Conservation (phyloP, 2,329 filamentous ascomycete genomes). For the Trichophyton mentagrophytes region DNA sequence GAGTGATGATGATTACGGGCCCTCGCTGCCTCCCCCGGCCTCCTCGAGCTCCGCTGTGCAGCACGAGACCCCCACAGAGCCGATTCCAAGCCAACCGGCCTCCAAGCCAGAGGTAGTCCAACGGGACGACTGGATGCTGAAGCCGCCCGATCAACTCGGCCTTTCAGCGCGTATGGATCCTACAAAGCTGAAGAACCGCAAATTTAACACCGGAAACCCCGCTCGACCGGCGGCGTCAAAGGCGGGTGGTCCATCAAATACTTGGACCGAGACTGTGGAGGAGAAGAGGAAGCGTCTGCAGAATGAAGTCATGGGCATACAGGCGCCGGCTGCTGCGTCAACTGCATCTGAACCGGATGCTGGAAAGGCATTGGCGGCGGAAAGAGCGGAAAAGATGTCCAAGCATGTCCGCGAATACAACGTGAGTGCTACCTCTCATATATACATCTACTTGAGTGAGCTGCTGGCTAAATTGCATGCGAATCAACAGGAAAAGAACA, state of each 20-base stretch:
- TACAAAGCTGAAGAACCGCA: conserved; percentile 64
- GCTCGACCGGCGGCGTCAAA: conserved; percentile 33
- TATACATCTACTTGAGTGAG: not conserved
- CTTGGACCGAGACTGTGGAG: conserved; percentile 85
- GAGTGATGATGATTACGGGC: conserved; percentile 30
- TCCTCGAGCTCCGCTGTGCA: not conserved
- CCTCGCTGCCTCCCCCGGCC: conserved; percentile 17
- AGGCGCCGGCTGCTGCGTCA: conserved; percentile 18
- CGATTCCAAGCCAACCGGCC: conserved; percentile 7
- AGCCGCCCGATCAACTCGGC: conserved; percentile 45
- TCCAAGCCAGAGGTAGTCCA: conserved; percentile 38
- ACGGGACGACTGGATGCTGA: conserved; percentile 75
- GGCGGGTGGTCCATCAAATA: conserved; percentile 30
- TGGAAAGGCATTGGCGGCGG: conserved; percentile 5
- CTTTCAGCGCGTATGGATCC: conserved; percentile 53
- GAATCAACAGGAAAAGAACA: conserved; percentile 11
- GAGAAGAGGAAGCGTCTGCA: conserved; percentile 68
- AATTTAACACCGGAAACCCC: conserved; percentile 60
- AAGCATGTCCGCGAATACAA: conserved; percentile 12
- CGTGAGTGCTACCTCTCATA: conserved; percentile 12
- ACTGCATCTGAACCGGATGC: not conserved
- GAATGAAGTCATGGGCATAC: conserved; percentile 67
- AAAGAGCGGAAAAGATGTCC: conserved; percentile 6
- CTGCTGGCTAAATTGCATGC: not conserved
- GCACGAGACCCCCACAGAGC: not conserved